Percentiles rank a stretch among this genome's conserved stretches.
These are phyloP conservation scores for Aspergillus baeticus DNA, from an alignment of 495 filamentous ascomycete genomes.

Conservation along the genomic window DNA sequence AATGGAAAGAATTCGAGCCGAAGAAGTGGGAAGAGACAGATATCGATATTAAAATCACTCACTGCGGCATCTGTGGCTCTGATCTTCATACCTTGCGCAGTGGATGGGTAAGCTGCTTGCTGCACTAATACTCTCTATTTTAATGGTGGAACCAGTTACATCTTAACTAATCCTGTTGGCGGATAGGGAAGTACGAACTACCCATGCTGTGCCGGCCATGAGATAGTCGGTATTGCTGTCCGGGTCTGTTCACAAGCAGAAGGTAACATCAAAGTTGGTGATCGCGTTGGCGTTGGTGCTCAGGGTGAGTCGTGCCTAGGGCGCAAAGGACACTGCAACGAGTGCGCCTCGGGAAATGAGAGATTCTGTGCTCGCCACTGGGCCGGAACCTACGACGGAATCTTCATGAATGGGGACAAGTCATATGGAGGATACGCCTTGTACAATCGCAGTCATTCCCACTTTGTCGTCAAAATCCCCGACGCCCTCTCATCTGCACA, in stretches of 20 bases:
- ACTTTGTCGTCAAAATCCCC: conserved; percentile 81
- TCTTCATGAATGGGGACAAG: conserved; percentile 52
- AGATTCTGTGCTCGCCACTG: conserved; percentile 65
- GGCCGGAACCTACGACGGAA: conserved; percentile 39
- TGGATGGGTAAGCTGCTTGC: conserved; percentile 56
- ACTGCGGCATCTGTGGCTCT: conserved; percentile 47
- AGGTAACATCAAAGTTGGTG: conserved; percentile 67
- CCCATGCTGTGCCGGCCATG: conserved; percentile 77
- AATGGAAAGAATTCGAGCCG: conserved; percentile 72
- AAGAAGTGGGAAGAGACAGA: conserved; percentile 82
- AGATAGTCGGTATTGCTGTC: conserved; percentile 77
- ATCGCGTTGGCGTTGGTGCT: conserved; percentile 85
- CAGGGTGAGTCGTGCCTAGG: conserved; percentile 70
- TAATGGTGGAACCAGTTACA: too few relatives aligned
- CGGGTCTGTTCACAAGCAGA: conserved; percentile 67
- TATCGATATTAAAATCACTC: conserved; percentile 50
- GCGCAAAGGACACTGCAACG: conserved; percentile 59
- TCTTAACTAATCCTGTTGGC: too few relatives aligned
- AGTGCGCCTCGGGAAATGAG: conserved; percentile 61
- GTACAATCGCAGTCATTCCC: conserved; percentile 67
- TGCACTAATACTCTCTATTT: too few relatives aligned
- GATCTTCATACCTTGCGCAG: conserved; percentile 76
- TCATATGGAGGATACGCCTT: conserved; percentile 67
- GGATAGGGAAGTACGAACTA: conserved; percentile 53
- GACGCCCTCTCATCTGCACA: conserved; percentile 52